These are phyloP conservation scores for Neurospora intermedia DNA, from an alignment of 495 filamentous ascomycete genomes.

Conservation along the genomic window DNA sequence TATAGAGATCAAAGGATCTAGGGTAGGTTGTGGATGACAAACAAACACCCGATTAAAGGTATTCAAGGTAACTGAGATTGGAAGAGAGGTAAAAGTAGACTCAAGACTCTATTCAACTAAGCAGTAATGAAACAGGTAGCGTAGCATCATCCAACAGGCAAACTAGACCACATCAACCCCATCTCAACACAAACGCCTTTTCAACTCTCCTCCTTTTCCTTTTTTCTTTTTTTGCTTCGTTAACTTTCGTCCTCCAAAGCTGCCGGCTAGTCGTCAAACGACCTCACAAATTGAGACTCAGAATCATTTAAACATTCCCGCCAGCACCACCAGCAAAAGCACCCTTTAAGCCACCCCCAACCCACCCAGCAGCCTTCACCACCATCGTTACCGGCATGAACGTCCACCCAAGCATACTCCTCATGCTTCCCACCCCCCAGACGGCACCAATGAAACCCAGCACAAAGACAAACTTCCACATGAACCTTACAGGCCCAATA, in stretches of 20 bases:
- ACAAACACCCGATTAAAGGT: background rate
- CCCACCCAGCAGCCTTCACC: background rate
- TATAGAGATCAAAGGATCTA: background rate
- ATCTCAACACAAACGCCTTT: background rate
- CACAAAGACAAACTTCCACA: background rate
- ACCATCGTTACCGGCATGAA: background rate
- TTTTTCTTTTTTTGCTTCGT: background rate
- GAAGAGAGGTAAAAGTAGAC: background rate
- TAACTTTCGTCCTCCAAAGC: background rate
- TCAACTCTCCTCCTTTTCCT: background rate
- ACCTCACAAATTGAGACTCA: background rate
- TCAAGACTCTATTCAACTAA: background rate
- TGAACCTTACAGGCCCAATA: background rate
- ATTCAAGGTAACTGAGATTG: background rate
- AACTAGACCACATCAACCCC: background rate
- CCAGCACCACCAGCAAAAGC: background rate
- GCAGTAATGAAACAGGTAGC: background rate
- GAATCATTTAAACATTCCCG: background rate
- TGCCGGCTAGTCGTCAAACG: background rate
- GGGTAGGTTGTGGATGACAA: background rate
- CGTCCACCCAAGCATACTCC: background rate
- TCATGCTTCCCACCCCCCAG: background rate
- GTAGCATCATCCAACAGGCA: background rate
- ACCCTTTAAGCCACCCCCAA: background rate
- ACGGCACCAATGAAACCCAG: background rate